Percentiles rank a stretch among this genome's conserved stretches.
Conservation (phyloP, 108 stramenopile species). For the Parmales sp. region DNA sequence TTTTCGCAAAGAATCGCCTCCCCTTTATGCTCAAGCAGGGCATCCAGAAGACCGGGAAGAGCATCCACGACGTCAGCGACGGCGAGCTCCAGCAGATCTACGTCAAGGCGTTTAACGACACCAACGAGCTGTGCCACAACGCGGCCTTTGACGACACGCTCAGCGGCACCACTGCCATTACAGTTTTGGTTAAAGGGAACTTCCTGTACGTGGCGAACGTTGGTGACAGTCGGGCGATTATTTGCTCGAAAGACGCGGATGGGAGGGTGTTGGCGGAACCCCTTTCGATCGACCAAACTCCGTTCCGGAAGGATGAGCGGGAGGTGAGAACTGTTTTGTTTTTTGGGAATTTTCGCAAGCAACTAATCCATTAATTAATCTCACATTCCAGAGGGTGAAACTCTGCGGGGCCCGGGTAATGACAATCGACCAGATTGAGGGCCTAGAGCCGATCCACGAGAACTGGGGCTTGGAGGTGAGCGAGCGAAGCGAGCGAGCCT, state of each 20-base stretch:
- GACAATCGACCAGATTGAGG: constrained; percentile 90
- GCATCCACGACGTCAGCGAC: not conserved
- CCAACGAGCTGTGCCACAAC: constrained; percentile 19
- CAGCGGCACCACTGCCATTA: constrained; percentile 77
- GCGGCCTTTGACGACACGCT: constrained; percentile 51
- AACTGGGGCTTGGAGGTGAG: constrained; percentile 63
- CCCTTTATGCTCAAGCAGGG: constrained; percentile 26
- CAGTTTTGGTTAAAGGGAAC: constrained; percentile 57
- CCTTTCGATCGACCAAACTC: constrained; percentile 79
- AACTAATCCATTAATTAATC: not conserved
- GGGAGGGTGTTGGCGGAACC: constrained; percentile 38
- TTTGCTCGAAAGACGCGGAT: constrained; percentile 44
- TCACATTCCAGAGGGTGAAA: constrained; percentile 48
- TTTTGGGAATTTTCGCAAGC: too few relatives aligned
- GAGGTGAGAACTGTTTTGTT: too few relatives aligned
- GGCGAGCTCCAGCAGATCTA: not conserved
- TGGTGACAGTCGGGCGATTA: constrained; percentile 76
- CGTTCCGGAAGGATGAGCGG: constrained; percentile 84
- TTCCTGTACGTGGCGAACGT: constrained; percentile 68
- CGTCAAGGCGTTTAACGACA: constrained; percentile 17
- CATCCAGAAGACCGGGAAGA: constrained; percentile 9
- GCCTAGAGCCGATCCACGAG: constrained; percentile 74
- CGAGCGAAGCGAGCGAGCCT: too few relatives aligned
- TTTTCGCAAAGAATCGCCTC: constrained; percentile 43
- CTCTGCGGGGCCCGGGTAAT: constrained; percentile 68